Evolutionary conservation across 768 basidiomycete species (phyloP).

Genomic region (Hypholoma fasciculare): DNA sequence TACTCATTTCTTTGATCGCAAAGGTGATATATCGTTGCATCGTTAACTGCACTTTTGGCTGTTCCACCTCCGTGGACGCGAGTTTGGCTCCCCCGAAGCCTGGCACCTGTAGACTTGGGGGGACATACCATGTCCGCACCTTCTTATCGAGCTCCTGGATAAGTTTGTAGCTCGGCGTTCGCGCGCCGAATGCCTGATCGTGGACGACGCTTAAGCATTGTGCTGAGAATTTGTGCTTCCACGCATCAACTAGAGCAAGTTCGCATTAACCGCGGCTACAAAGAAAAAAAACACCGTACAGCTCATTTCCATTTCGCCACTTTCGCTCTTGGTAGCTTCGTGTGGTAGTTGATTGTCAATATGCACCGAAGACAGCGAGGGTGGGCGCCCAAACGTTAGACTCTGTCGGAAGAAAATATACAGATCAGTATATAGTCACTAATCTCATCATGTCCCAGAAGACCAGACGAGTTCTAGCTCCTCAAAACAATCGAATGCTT

Average conservation of each 20-base stretch:
- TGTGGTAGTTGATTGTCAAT: constrained; percentile 56
- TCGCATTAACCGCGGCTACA: not conserved
- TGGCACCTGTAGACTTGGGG: constrained; percentile 62
- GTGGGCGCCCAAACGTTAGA: constrained; percentile 70
- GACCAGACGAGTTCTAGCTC: no score
- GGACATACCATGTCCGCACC: constrained; percentile 62
- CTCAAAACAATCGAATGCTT: no score
- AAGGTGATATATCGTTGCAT: constrained; percentile 70
- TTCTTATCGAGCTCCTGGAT: constrained; percentile 68
- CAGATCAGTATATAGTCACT: not conserved
- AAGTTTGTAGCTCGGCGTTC: constrained; percentile 57
- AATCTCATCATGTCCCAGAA: not conserved
- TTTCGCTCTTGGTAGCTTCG: constrained; percentile 40
- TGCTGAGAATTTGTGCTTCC: constrained; percentile 68
- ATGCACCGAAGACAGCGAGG: constrained; percentile 59
- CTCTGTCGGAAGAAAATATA: constrained; percentile 40
- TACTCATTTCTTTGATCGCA: constrained; percentile 70
- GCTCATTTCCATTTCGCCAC: constrained; percentile 59
- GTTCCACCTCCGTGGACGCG: constrained; percentile 36
- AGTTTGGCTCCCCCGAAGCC: constrained; percentile 56
- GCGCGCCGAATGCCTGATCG: constrained; percentile 68
- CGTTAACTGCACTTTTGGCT: constrained; percentile 54
- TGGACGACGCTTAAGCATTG: constrained; percentile 65
- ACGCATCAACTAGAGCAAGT: constrained; percentile 50
- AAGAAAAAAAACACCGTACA: constrained; percentile 42